Evolutionary conservation across 805 yeast species (phyloP), one percentile per base, ranked within the genome.

Genomic region (Teunomyces tritomae): DNA sequence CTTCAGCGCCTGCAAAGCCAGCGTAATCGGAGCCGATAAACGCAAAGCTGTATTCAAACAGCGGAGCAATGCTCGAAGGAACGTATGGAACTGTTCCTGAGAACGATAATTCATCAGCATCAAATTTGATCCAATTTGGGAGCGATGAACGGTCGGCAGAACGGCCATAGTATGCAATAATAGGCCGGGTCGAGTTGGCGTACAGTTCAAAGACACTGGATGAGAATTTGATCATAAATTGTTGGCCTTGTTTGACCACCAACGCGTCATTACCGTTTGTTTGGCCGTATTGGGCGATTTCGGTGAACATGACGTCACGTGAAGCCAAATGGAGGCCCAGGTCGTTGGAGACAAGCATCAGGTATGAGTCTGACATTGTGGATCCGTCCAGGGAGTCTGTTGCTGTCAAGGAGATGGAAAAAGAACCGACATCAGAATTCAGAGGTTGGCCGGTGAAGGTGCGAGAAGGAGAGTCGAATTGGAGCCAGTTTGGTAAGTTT

Each of bases 81-180:
- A 88, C 88, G 6, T 85, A 74, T 8, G 99, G 99, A 1, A 96
- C 92, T 1, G 85, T 84, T 28, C 99, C 99, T 37, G 82, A 74
- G 65, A 90, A 92, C 16, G 87, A 78, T 53, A 89, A 70, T 33
- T 74, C 72, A 46, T 71, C 70, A 4, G 77, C 58, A 59, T 89
- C 84, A 61, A 92, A 94, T 46, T 69, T 66, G 44, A 89, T 71
- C 98, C 99, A 94, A 60, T 82, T 85, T 33, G 99, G 99, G 47
- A 94, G 74, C 2, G 99, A 92, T 1, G 96, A 79, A 61, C 91
- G 80, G 63, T 88, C 89, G 10, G 75, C 68, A n/a, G 91, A 82
- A 53, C 86, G 78, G 16, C 97, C 97, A 60, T 88, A 87, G 68
- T 86, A 89, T 7, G 84, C 83, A 13, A 78, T 73, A 28, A 86